Percentiles rank a stretch among this genome's conserved stretches.
Evolutionary conservation across 2,329 filamentous ascomycete species (phyloP).

Genomic region (Thielaviopsis cerberus): DNA sequence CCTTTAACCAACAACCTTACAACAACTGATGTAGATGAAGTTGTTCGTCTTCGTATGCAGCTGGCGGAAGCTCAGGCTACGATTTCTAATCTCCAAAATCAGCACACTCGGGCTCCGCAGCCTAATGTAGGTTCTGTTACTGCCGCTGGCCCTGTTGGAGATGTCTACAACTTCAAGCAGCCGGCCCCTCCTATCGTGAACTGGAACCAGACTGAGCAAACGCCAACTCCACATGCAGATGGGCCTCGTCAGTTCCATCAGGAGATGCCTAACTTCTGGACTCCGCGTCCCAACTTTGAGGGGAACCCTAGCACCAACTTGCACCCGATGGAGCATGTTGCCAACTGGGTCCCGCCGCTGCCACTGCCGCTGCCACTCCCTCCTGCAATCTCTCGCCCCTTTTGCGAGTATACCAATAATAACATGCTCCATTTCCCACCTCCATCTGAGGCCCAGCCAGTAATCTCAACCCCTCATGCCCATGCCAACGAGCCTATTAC

Average conservation of each 20-base stretch:
- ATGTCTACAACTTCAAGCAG: not conserved
- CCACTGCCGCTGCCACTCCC: not conserved
- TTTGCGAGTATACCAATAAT: not conserved
- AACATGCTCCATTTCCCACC: not conserved
- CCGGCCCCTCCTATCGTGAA: not conserved
- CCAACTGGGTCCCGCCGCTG: not conserved
- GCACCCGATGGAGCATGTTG: not conserved
- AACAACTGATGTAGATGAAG: conserved; percentile 32
- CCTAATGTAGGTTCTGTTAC: not conserved
- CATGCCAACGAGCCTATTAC: not conserved
- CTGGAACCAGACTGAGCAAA: not conserved
- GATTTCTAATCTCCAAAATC: conserved; percentile 1
- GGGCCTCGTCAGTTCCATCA: not conserved
- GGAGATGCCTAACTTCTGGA: not conserved
- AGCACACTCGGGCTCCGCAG: conserved; percentile 17
- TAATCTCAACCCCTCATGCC: not conserved
- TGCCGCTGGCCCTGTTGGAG: not conserved
- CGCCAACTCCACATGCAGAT: not conserved
- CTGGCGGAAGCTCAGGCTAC: conserved; percentile 47
- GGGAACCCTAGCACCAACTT: not conserved
- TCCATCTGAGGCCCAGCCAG: not conserved
- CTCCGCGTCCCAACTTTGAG: not conserved
- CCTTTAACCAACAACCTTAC: not conserved
- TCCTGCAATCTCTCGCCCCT: not conserved
- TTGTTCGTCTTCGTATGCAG: conserved; percentile 47